A percentile compares a stretch with the other conserved stretches of the same genome.
phyloP scores from a whole-genome alignment of 495 filamentous ascomycete species.

The Penicillium lividum region DNA sequence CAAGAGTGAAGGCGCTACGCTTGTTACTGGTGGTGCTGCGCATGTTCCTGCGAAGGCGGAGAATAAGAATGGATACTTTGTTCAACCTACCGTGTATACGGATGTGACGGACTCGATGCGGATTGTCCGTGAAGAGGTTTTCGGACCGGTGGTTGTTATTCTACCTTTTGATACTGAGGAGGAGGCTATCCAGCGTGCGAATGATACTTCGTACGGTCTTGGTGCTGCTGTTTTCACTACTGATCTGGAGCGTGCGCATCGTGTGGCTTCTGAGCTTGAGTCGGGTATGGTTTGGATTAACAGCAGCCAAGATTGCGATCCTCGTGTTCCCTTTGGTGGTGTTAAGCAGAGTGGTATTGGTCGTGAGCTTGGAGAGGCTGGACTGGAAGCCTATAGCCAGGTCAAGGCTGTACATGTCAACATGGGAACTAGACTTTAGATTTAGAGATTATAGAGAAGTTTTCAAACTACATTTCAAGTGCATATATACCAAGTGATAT shows the following conservation, averaged over 20 bases:
- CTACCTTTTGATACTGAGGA: conserved; percentile 77
- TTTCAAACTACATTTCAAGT: neutral
- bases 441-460: neutral
- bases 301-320: conserved; percentile 71
- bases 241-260: conserved; percentile 76
- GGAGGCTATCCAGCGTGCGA: conserved; percentile 79
- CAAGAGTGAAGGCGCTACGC: conserved; percentile 77
- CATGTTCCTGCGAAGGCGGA: conserved; percentile 53
- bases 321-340: conserved; percentile 81
- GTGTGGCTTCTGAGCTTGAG: conserved; percentile 80
- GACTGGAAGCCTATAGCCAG: conserved; percentile 74
- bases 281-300: conserved; percentile 98
- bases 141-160: conserved; percentile 87
- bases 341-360: conserved; percentile 96
- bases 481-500: neutral
- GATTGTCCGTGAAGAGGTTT: conserved; percentile 74
- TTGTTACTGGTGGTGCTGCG: conserved; percentile 72
- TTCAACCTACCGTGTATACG: conserved; percentile 72
- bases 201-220: conserved; percentile 84
- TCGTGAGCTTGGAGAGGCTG: conserved; percentile 81
- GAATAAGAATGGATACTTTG: conserved; percentile 61
- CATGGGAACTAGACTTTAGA: conserved; percentile 48
- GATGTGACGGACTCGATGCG: conserved; percentile 66
- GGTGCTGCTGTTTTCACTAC: conserved; percentile 84
- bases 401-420: conserved; percentile 81